A percentile compares a stretch with the other conserved stretches of the same genome.
Evolutionary conservation across 345 rosid genomes (phyloP).

Genomic region (Ceriops zippeliana): DNA sequence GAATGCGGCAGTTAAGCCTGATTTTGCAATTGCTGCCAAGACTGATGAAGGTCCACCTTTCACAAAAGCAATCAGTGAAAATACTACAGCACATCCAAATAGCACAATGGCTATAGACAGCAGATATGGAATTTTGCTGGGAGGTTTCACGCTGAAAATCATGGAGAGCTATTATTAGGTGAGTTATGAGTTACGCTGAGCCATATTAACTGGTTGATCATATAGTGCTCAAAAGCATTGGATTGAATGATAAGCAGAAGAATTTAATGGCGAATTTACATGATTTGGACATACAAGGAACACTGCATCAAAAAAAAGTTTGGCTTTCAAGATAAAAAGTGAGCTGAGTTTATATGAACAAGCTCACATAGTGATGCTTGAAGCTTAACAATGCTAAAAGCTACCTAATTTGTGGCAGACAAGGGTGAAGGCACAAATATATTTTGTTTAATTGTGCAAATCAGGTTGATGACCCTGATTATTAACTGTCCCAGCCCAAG

Average conservation of each 20-base stretch:
- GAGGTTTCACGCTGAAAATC: conserved; percentile 63
- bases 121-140: conserved; percentile 60
- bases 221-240: not conserved
- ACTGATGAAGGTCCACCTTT: conserved; percentile 72
- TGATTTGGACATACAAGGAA: not conserved
- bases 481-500: too few species aligned
- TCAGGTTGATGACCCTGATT: too few species aligned
- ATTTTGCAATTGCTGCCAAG: conserved; percentile 81
- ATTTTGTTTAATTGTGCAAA: conserved; percentile 5
- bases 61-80: conserved; percentile 64
- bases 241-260: not conserved
- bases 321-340: conserved; percentile 3
- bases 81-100: conserved; percentile 64
- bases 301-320: not conserved
- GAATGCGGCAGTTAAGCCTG: conserved; percentile 98
- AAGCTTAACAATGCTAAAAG: not conserved
- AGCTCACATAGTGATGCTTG: not conserved
- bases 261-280: not conserved
- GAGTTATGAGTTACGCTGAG: not conserved
- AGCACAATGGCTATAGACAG: conserved; percentile 70
- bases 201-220: not conserved
- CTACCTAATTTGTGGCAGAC: not conserved
- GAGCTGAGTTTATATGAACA: not conserved
- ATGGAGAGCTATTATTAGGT: conserved; percentile 16
- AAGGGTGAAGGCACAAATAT: not conserved